A percentile compares a stretch with the other conserved stretches of the same genome.
phyloP scores from a whole-genome alignment of 2,329 filamentous ascomycete genomes.

The Didymella keratinophila region DNA sequence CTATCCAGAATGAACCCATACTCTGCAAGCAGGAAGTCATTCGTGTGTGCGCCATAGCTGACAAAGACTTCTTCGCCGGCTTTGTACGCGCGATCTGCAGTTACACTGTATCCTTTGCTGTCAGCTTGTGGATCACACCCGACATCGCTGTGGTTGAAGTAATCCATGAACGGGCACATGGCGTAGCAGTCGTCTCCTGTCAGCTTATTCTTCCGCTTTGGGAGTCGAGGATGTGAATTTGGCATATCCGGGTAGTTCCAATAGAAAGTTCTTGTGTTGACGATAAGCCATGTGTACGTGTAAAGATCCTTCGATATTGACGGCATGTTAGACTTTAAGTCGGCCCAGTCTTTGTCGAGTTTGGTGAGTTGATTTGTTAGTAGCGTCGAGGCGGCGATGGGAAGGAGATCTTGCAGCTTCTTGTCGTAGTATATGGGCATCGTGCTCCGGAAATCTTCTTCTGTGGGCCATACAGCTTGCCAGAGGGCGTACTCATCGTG shows the following conservation, averaged over 20 bases:
- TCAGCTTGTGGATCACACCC: conserved; percentile 63
- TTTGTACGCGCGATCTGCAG: conserved; percentile 59
- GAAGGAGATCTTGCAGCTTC: conserved; percentile 51
- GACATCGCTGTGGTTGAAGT: conserved; percentile 67
- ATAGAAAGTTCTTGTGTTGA: conserved; percentile 68
- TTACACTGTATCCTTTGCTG: conserved; percentile 62
- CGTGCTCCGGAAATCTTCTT: conserved; percentile 64
- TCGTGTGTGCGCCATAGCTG: conserved; percentile 73
- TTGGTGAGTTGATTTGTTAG: conserved; percentile 65
- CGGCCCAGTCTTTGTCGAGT: conserved; percentile 60
- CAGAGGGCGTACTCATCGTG: conserved; percentile 62
- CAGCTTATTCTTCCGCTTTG: conserved; percentile 52
- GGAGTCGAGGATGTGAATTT: conserved; percentile 51
- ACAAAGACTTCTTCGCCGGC: conserved; percentile 72
- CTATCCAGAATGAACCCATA: conserved; percentile 60
- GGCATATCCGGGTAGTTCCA: conserved; percentile 56
- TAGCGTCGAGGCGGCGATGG: conserved; percentile 51
- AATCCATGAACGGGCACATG: conserved; percentile 75
- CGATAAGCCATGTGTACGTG: conserved; percentile 66
- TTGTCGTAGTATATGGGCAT: conserved; percentile 66
- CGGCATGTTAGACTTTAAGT: conserved; percentile 55
- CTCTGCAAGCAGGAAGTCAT: conserved; percentile 76
- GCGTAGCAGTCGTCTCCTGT: conserved; percentile 68
- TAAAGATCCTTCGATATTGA: conserved; percentile 54
- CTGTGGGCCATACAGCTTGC: conserved; percentile 72